A percentile compares a stretch with the other conserved stretches of the same genome.
These are phyloP conservation scores for Tillandsia fasciculata DNA, from an alignment of 176 grass and related monocot genomes.

Conservation along the genomic window DNA sequence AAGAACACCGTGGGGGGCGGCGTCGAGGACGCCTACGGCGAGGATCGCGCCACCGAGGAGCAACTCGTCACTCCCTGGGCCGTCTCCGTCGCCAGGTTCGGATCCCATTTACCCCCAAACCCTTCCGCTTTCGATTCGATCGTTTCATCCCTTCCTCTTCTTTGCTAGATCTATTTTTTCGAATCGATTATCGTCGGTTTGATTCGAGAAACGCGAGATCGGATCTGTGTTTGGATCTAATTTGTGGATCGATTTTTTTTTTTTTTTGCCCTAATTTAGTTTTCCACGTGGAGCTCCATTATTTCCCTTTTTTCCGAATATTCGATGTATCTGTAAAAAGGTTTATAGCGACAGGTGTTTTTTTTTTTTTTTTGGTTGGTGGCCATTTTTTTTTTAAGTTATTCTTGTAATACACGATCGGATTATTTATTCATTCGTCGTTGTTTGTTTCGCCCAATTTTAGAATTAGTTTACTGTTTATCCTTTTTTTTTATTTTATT, in stretches of 20 bases:
- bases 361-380: too few relatives aligned
- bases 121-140: too few relatives aligned
- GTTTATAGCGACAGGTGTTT: too few relatives aligned
- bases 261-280: too few relatives aligned
- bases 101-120: background rate
- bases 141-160: background rate
- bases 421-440: background rate
- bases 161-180: background rate
- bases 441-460: background rate
- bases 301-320: too few relatives aligned
- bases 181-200: background rate
- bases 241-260: too few relatives aligned
- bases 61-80: constrained; percentile 73
- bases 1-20: constrained; percentile 17
- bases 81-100: constrained; percentile 80
- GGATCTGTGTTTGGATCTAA: too few relatives aligned
- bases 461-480: background rate
- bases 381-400: too few relatives aligned
- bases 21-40: constrained; percentile 40
- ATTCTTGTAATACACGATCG: too few relatives aligned
- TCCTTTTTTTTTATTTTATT: background rate
- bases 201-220: too few relatives aligned
- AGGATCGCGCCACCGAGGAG: constrained; percentile 59
- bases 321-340: too few relatives aligned
- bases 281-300: too few relatives aligned